phyloP scores from a whole-genome alignment of 2,329 filamentous ascomycete genomes.

The Trichoderma sp. region DNA sequence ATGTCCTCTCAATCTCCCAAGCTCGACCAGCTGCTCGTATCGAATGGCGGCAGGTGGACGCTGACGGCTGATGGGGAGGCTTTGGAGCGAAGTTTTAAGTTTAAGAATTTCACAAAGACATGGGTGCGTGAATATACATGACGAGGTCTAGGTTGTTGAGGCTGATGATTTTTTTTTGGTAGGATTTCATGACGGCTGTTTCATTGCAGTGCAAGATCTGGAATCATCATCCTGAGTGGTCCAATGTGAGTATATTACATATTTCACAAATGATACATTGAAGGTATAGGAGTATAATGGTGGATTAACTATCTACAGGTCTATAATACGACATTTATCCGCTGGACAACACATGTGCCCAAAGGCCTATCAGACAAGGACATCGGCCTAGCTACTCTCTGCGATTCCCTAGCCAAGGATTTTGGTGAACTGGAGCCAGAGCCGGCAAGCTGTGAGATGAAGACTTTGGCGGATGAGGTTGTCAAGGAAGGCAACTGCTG shows the following conservation, averaged over 20 bases:
- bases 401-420: slow-evolving; percentile 57
- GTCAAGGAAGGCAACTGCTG: slow-evolving; percentile 54
- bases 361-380: slow-evolving; percentile 64
- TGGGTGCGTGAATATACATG: slow-evolving; percentile 49
- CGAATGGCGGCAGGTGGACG: slow-evolving; percentile 47
- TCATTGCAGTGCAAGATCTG: slow-evolving; percentile 64
- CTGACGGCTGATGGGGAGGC: slow-evolving; percentile 52
- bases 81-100: slow-evolving; percentile 59
- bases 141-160: not conserved
- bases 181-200: slow-evolving; percentile 73
- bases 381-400: slow-evolving; percentile 58
- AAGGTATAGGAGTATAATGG: not conserved
- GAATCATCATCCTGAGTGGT: slow-evolving; percentile 76
- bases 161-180: not conserved
- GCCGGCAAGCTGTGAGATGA: slow-evolving; percentile 36
- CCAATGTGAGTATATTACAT: slow-evolving; percentile 53
- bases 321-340: slow-evolving; percentile 67
- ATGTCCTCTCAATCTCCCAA: slow-evolving; percentile 29
- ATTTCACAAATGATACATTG: not conserved
- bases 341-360: slow-evolving; percentile 71
- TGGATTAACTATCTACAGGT: slow-evolving; percentile 44
- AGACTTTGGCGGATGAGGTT: slow-evolving; percentile 47
- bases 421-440: slow-evolving; percentile 52
- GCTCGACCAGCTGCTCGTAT: slow-evolving; percentile 41
- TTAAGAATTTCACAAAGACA: slow-evolving; percentile 64